Percentiles rank a stretch among this genome's conserved stretches.
phyloP scores from a whole-genome alignment of 2,329 filamentous ascomycete species.

The Colletotrichum sp. region DNA sequence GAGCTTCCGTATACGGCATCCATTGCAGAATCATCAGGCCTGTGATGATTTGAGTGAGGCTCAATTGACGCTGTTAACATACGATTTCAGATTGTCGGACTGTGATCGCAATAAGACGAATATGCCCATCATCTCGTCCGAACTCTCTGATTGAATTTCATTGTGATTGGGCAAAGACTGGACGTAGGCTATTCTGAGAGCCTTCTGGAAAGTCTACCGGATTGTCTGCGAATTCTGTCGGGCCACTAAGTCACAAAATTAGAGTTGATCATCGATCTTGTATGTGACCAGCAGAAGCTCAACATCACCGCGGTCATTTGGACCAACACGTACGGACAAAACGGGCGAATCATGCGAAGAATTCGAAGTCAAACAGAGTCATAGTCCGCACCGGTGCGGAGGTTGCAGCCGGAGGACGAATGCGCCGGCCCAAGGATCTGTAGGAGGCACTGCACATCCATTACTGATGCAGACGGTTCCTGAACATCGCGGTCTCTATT shows the following conservation, averaged over 20 bases:
- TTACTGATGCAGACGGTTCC: background rate
- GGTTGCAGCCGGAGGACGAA: background rate
- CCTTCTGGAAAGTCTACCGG: background rate
- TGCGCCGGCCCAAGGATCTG: background rate
- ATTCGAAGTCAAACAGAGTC: background rate
- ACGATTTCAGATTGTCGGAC: background rate
- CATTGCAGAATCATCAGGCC: background rate
- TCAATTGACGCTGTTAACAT: background rate
- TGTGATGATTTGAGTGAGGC: background rate
- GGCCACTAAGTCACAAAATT: background rate
- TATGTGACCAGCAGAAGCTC: background rate
- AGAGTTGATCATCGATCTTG: background rate
- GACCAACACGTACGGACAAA: background rate
- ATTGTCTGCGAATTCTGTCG: background rate
- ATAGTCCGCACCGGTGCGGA: background rate
- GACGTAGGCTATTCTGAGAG: background rate
- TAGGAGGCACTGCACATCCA: background rate
- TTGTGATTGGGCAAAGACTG: background rate
- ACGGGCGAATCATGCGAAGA: background rate
- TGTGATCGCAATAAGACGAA: background rate
- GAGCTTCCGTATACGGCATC: background rate
- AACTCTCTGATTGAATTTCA: background rate
- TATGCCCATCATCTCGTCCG: background rate
- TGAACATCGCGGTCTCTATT: background rate
- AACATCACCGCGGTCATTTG: background rate